Base-by-base conservation (phyloP, 768 basidiomycete genomes). In the Phylloporus sp. region DNA sequence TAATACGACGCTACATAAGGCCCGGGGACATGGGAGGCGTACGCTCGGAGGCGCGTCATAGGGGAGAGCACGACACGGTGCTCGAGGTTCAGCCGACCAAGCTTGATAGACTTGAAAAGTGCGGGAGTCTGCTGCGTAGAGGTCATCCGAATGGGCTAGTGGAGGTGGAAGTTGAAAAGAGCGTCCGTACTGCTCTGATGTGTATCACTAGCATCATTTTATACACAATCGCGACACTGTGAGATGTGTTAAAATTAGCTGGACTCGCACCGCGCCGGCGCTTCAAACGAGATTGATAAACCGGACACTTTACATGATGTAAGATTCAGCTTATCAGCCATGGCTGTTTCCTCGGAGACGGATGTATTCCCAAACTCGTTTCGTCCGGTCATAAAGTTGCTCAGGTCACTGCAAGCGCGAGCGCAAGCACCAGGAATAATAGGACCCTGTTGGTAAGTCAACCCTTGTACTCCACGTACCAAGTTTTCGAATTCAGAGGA, bases 61-160 rank as follows among this genome's bases (percentile, higher is more conserved):
- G 82, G 82, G 0, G 81, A 75, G 39, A 80, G 71, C 1, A 78
- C 77, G 46, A 84, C 66, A 2, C 81, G 73, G 59, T 84, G 81
- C 43, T 69, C 47, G 15, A 81, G 70, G 3, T 59, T 50, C 18
- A 75, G 32, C 2, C 56, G 51, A 29, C 80, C 81, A 20, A 82
- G 67, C 42, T 61, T 58, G 50, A 74, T 71, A 9, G 79, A 75
- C 24, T 70, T 67, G 63, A 81, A 81, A 36, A 81, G 76, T 15
- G 38, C 36, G 2, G 62, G 50, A 1, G 26, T 45, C 23, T 41
- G 44, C 4, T 50, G 38, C 24, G 20, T 31, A 34, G 39, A 22
- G 8, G 39, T 5, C 55, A 56, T 54, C 23, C 5, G 20, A 38
- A 10, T 8, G 36, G 6, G 18, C 4, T 50, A 12, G 29, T 18